Percentiles rank a stretch among this genome's conserved stretches.
These are phyloP conservation scores for Eucalyptus leucophloia DNA, from an alignment of 345 rosid genomes.

Conservation along the genomic window DNA sequence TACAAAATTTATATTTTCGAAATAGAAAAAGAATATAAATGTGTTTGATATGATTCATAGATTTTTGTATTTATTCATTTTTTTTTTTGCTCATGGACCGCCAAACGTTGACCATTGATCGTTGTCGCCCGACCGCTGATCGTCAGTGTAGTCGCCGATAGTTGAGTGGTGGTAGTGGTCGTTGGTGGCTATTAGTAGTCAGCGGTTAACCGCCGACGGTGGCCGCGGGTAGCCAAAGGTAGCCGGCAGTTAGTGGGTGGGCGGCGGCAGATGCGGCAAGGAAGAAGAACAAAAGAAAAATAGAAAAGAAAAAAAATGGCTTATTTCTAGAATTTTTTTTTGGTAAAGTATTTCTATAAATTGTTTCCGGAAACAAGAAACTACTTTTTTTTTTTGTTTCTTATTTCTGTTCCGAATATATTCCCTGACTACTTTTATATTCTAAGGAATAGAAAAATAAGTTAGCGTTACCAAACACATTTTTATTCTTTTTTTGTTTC, in stretches of 20 bases:
- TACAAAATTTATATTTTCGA: too few species aligned
- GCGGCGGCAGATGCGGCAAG: rapidly evolving
- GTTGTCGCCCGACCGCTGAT: rapidly evolving
- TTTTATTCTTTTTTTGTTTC: too few species aligned
- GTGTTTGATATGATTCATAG: rapidly evolving
- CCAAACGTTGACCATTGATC: rapidly evolving
- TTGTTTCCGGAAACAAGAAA: rapidly evolving
- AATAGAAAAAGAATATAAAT: rapidly evolving
- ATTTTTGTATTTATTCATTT: too few species aligned
- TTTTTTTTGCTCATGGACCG: rapidly evolving
- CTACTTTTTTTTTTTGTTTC: too few species aligned
- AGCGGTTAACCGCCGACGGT: rapidly evolving
- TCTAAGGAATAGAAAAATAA: too few species aligned
- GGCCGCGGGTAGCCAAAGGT: rapidly evolving
- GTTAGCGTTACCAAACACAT: rapidly evolving
- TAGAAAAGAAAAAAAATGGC: too few species aligned
- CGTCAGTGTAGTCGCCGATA: rapidly evolving
- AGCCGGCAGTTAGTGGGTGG: rapidly evolving
- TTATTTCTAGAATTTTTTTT: too few species aligned
- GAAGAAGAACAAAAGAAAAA: too few species aligned
- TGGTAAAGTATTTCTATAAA: too few species aligned
- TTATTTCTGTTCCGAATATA: too few species aligned
- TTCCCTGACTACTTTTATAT: too few species aligned
- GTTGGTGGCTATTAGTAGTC: rapidly evolving
- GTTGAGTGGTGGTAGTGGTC: rapidly evolving